Conservation (phyloP, 306 rosid genomes). For the Carpinus viminea region DNA sequence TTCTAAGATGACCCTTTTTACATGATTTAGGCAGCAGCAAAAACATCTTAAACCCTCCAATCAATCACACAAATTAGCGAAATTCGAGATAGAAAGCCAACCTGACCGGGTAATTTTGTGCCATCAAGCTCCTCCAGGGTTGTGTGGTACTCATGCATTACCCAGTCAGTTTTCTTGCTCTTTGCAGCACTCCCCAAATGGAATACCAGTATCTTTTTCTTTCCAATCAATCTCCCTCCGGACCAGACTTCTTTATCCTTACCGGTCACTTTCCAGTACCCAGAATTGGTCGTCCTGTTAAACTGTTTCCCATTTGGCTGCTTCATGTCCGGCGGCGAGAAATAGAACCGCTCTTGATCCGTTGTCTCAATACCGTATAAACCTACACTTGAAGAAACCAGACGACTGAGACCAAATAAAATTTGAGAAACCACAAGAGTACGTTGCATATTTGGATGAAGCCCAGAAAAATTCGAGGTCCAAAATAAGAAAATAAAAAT, state of each 20-base stretch:
- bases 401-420: not conserved
- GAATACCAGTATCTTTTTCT: constrained; percentile 92
- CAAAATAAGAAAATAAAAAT: not conserved
- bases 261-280: constrained; percentile 95
- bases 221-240: constrained; percentile 65
- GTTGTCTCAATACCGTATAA: constrained; percentile 64
- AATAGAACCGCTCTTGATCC: constrained; percentile 95
- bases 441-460: too few relatives aligned
- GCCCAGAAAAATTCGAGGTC: not conserved
- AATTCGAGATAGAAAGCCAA: not conserved
- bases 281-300: constrained; percentile 75
- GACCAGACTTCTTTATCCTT: constrained; percentile 83
- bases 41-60: too few relatives aligned
- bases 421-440: not conserved
- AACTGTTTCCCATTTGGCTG: constrained; percentile 76
- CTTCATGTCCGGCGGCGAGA: constrained; percentile 58
- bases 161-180: constrained; percentile 83
- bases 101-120: constrained; percentile 84
- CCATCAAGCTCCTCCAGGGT: constrained; percentile 83
- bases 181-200: constrained; percentile 85
- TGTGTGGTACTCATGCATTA: constrained; percentile 87
- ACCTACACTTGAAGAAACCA: constrained; percentile 34
- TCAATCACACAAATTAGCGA: too few relatives aligned
- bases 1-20: too few relatives aligned
- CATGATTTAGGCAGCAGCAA: too few relatives aligned